A percentile compares a stretch with the other conserved stretches of the same genome.
phyloP scores from a whole-genome alignment of 179 eudicot species.

The Beta corolliflora region DNA sequence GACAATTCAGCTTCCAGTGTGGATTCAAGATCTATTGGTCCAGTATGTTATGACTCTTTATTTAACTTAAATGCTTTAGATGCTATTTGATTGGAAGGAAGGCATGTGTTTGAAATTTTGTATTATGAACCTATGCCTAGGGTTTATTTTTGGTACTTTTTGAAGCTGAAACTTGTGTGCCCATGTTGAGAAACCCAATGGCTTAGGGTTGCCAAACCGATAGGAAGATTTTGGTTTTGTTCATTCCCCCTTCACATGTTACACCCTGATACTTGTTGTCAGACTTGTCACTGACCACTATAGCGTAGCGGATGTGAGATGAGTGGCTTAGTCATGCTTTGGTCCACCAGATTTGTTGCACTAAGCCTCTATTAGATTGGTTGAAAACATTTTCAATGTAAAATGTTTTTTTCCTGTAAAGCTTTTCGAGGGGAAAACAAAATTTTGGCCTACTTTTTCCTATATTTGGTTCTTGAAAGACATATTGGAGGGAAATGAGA shows the following conservation, averaged over 20 bases:
- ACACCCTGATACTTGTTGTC: not conserved
- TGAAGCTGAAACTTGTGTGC: not conserved
- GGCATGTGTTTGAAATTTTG: too few species aligned
- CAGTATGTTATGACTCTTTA: constrained; percentile 49
- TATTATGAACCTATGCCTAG: not conserved
- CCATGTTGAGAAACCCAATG: not conserved
- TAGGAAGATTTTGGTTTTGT: not conserved
- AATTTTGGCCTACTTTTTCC: too few species aligned
- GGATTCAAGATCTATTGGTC: constrained; percentile 85
- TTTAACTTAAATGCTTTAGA: not conserved
- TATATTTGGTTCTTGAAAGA: too few species aligned
- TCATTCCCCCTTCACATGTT: not conserved
- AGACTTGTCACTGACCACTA: too few species aligned
- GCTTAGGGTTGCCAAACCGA: not conserved
- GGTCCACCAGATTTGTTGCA: not conserved
- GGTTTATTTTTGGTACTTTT: not conserved
- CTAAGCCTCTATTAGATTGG: not conserved
- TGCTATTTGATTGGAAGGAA: too few species aligned
- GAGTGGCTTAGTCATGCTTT: not conserved
- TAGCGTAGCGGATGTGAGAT: too few species aligned
- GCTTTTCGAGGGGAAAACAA: too few species aligned
- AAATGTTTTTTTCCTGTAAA: too few species aligned
- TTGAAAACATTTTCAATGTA: too few species aligned
- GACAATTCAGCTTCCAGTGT: constrained; percentile 73
- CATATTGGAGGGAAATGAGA: too few species aligned